Evolutionary conservation across 345 rosid genomes (phyloP).

Genomic region (Hibiscus mutabilis): DNA sequence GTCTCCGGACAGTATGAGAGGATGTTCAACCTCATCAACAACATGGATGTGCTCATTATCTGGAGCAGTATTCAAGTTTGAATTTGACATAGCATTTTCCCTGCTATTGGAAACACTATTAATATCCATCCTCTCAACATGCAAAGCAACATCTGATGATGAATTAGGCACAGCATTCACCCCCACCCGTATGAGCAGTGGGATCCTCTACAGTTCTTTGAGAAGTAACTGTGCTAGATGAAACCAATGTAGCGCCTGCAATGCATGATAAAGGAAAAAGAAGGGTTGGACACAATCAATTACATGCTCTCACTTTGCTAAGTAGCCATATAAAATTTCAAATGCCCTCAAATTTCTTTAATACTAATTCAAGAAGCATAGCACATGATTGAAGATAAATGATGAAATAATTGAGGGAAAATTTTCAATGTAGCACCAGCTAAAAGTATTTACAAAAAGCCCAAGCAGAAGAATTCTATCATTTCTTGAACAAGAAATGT

Average conservation of each 20-base stretch:
- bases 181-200: constrained; percentile 20
- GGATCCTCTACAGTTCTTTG: constrained; percentile 28
- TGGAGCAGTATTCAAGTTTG: constrained; percentile 15
- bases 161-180: constrained; percentile 27
- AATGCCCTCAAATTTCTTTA: background rate
- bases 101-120: constrained; percentile 27
- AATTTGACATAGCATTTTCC: constrained; percentile 17
- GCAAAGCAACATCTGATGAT: constrained; percentile 29
- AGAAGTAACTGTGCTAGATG: constrained; percentile 24
- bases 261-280: constrained; percentile 2
- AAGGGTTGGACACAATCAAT: background rate
- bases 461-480: background rate
- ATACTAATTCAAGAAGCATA: background rate
- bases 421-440: background rate
- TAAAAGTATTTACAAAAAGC: background rate
- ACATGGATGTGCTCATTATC: constrained; percentile 29
- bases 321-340: background rate
- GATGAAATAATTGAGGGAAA: background rate
- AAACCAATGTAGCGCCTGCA: constrained; percentile 34
- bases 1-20: constrained; percentile 40
- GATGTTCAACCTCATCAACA: constrained; percentile 46
- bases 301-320: background rate
- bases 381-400: background rate
- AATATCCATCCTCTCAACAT: constrained; percentile 41
- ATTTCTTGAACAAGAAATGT: background rate